Base-by-base conservation (phyloP, 331 rosid genomes). In the Quercus phellos region DNA sequence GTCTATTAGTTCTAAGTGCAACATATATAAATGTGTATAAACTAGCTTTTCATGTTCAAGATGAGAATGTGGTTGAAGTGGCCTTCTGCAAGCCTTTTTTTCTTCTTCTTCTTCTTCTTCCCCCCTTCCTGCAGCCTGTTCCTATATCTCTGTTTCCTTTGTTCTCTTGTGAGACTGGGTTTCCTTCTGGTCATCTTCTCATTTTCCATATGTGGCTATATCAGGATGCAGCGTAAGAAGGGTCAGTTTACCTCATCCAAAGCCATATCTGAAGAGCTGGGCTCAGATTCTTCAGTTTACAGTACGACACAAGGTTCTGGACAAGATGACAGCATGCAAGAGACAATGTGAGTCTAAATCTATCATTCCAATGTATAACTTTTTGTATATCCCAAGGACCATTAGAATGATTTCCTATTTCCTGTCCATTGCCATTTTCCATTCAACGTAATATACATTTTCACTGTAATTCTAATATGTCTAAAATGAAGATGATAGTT, bases 191-290 rank as follows among this genome's bases (percentile, higher is more conserved):
- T 53, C 55, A 26, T 59, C 54, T 76, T 61, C 29, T 30, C 70
- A 54, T 61, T 56, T 32, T 7, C 51, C 63, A n/a, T 68, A 42
- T 51, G 68, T 74, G 78, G 13, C 12, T 63, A 51, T 76, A 54
- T 81, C 84, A 87, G 90, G 74, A 87, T 87, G 90, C 90, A 87
- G 84, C 88, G 90, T 29, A 87, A 84, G 75, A 87, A 84, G 81
- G 90, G 90, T 51, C 90, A 87, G 79, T 87, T 87, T 75, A 79
- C 86, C 29, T 84, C 90, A 8, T 70, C 90, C 24, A 87, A 82
- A 79, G 82, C 72, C 58, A 80, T 32, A 18, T 68, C 80, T 14
- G 90, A 87, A 74, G 90, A 82, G 74, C 68, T 61, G 61, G 88
- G 83, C 56, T 78, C 83, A 16, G 80, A 78, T 43, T 79, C 81